Evolutionary conservation across 345 rosid species (phyloP), one percentile per base, ranked within the genome.

Genomic region (Eucalyptus lansdowneana): DNA sequence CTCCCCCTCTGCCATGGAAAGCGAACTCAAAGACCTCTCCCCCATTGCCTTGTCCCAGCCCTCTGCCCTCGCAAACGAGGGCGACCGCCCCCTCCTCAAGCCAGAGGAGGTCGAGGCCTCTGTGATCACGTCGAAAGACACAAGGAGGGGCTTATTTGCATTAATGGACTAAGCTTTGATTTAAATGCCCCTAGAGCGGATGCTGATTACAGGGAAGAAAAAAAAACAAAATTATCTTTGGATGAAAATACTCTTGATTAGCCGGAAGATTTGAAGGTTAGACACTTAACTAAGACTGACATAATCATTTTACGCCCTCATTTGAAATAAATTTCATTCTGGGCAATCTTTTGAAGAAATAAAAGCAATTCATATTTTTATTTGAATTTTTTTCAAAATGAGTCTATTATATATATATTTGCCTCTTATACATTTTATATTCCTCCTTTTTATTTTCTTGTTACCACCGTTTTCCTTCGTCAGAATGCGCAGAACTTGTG

Each of bases 51-150:
- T 91, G 40, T 7, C 54, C 44, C 56, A 13, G 4, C 49, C 88
- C 27, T 47, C 31, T 29, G 15, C 15, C 29, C 67, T 11, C 7
- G 7, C 29, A 1, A 5, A 58, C 14, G 10, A 58, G n/a, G n/a
- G 10, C 14, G 96, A 96, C 90, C 94, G 97, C 0, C 98, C 98
- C 6, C 96, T 97, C 44, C 96, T 98, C 89, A 95, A 94, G 90
- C 90, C 94, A 42, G 95, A 94, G 86, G 44, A 24, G 24, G 50
- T 10, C 86, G 93, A 90, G 87, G 90, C 86, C 88, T 86, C 62
- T 49, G 50, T 5, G 19, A 40, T 90, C 53, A 50, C 19, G 53
- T 50, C 53, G 19, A 50, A 50, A 7, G 53, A 50, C 90, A 88
- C 93, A 2, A 22, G 27, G 27, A 56, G 19, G 53, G 53, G 53